Conservation (phyloP, 495 filamentous ascomycete species). For the Astrothelium macrocarpum region DNA sequence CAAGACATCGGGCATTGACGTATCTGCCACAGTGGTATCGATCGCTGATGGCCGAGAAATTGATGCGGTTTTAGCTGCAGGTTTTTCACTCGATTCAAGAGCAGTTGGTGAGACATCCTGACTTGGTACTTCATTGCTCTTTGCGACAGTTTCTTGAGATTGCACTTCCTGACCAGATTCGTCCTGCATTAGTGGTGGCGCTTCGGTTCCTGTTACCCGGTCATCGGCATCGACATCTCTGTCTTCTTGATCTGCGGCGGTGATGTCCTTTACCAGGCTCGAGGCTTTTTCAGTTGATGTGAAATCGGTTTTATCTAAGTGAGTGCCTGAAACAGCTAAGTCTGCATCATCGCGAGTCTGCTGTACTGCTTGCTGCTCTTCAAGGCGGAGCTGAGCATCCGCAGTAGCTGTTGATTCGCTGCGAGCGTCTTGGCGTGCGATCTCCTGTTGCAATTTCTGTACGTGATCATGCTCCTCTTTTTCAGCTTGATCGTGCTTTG, state of each 20-base stretch:
- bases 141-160: background rate
- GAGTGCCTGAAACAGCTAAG: background rate
- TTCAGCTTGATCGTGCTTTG: slow-evolving; percentile 25
- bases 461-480: slow-evolving; percentile 34
- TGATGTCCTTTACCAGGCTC: background rate
- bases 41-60: background rate
- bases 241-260: background rate
- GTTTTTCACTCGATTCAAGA: background rate
- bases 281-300: background rate
- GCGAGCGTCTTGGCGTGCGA: slow-evolving; percentile 28
- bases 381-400: slow-evolving; percentile 34
- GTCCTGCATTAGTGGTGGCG: background rate
- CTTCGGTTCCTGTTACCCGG: background rate
- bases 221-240: background rate
- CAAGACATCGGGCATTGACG: background rate
- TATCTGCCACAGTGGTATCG: background rate
- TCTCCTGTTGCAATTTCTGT: slow-evolving; percentile 30
- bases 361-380: slow-evolving; percentile 25
- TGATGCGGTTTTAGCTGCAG: background rate
- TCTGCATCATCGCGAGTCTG: slow-evolving; percentile 19
- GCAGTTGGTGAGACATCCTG: background rate
- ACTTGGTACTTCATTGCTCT: background rate
- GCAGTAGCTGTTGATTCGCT: slow-evolving; percentile 25
- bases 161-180: background rate
- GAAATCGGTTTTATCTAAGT: background rate